These are phyloP conservation scores for Lipomyces starkeyi DNA, from an alignment of 805 yeast genomes.

Conservation along the genomic window DNA sequence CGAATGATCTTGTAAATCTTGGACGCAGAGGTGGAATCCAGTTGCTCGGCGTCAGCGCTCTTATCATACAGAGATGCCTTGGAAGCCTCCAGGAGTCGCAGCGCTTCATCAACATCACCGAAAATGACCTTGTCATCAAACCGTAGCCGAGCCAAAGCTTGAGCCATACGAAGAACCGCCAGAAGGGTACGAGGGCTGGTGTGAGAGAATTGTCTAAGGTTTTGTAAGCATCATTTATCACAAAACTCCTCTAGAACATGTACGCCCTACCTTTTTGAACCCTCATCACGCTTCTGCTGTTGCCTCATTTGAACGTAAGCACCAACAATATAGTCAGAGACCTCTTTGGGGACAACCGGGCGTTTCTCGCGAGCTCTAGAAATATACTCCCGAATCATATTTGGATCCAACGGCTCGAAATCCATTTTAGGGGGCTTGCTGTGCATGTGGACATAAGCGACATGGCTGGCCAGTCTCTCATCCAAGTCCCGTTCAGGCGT, in stretches of 20 bases:
- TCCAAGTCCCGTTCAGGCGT: slow-evolving; percentile 80
- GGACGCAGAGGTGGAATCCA: slow-evolving; percentile 68
- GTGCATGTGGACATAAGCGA: slow-evolving; percentile 94
- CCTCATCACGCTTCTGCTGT: slow-evolving; percentile 80
- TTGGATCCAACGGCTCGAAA: slow-evolving; percentile 76
- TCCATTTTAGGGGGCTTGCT: slow-evolving; percentile 81
- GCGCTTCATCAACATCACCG: slow-evolving; percentile 94
- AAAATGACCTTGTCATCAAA: slow-evolving; percentile 71
- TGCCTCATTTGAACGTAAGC: slow-evolving; percentile 91
- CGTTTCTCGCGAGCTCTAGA: slow-evolving; percentile 82
- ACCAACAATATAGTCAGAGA: slow-evolving; percentile 84
- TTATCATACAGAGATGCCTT: slow-evolving; percentile 73
- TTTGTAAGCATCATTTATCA: neutral
- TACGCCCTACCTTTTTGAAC: slow-evolving; percentile 55
- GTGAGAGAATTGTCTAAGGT: slow-evolving; percentile 70
- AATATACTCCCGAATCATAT: slow-evolving; percentile 83
- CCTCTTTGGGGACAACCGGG: slow-evolving; percentile 82
- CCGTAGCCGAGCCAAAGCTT: slow-evolving; percentile 89
- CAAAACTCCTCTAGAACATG: neutral
- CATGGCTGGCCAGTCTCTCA: slow-evolving; percentile 88
- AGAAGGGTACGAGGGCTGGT: slow-evolving; percentile 94
- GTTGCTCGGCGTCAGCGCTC: slow-evolving; percentile 52
- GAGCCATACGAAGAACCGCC: slow-evolving; percentile 90
- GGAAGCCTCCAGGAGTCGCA: slow-evolving; percentile 85
- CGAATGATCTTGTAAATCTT: slow-evolving; percentile 75